These are phyloP conservation scores for Acacia concinna DNA, from an alignment of 331 rosid genomes.

Conservation along the genomic window DNA sequence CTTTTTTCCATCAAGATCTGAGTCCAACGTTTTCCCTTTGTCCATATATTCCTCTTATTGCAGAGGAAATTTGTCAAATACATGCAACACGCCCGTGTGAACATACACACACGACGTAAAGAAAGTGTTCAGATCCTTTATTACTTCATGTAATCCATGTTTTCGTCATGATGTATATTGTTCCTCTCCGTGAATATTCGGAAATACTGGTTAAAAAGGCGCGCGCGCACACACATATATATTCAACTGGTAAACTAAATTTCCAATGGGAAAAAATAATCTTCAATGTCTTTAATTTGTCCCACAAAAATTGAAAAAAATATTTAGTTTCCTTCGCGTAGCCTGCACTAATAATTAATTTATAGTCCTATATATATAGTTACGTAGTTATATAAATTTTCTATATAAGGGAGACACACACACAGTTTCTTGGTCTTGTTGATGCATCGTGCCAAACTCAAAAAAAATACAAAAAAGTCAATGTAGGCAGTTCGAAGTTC, in stretches of 20 bases:
- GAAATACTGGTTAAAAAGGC: neutral
- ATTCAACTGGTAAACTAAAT: neutral
- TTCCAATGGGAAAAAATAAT: neutral
- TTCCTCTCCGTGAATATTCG: neutral
- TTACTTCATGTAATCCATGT: neutral
- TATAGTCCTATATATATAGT: neutral
- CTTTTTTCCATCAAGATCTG: neutral
- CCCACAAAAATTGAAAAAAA: neutral
- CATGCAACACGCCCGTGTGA: neutral
- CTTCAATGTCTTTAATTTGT: neutral
- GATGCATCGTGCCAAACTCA: neutral
- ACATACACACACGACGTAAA: too few species aligned
- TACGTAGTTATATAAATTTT: neutral
- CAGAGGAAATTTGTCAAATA: neutral
- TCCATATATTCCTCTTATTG: neutral
- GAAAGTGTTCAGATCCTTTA: too few species aligned
- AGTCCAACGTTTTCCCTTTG: neutral
- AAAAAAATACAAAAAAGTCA: neutral
- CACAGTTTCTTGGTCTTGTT: neutral
- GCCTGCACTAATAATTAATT: neutral
- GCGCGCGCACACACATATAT: too few species aligned
- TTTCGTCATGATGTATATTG: neutral
- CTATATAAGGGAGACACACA: neutral
- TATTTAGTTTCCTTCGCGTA: neutral
- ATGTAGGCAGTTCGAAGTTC: slow-evolving; percentile 37